A percentile compares a stretch with the other conserved stretches of the same genome.
Evolutionary conservation across 331 rosid species (phyloP).

Genomic region (Quercus lobata): DNA sequence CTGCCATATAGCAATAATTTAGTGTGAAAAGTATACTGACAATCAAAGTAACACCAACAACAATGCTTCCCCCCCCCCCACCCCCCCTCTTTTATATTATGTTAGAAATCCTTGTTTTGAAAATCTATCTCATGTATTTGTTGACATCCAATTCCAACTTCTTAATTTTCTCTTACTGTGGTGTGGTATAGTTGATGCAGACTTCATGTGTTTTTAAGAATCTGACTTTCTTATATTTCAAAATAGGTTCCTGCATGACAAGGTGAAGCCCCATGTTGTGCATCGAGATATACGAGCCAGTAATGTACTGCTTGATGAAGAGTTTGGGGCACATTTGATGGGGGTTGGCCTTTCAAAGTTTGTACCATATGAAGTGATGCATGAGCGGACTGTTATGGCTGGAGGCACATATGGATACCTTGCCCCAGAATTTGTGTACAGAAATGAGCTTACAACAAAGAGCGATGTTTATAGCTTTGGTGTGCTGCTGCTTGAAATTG

Average conservation of each 20-base stretch:
- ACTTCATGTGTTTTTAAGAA: not conserved
- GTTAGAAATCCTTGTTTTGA: not conserved
- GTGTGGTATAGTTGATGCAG: not conserved
- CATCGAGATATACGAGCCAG: constrained; percentile 91
- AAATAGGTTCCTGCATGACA: constrained; percentile 91
- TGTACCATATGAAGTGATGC: constrained; percentile 90
- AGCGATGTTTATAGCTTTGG: constrained; percentile 98
- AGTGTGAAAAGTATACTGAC: too few relatives aligned
- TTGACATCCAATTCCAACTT: not conserved
- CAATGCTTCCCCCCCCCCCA: too few relatives aligned
- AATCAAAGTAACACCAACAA: not conserved
- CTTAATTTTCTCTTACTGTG: not conserved
- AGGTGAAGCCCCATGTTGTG: constrained; percentile 96
- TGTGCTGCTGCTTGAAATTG: constrained; percentile 86
- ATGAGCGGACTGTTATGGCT: constrained; percentile 94
- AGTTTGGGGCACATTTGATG: constrained; percentile 85
- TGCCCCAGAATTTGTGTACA: constrained; percentile 91
- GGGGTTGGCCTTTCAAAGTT: constrained; percentile 91
- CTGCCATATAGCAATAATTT: not conserved
- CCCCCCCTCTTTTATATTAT: not conserved
- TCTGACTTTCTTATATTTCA: not conserved
- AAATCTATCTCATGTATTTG: not conserved
- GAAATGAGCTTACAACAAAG: constrained; percentile 94
- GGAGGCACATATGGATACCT: constrained; percentile 98
- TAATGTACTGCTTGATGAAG: constrained; percentile 89